phyloP scores from a whole-genome alignment of 768 basidiomycete species.

The Lactarius tabidus region DNA sequence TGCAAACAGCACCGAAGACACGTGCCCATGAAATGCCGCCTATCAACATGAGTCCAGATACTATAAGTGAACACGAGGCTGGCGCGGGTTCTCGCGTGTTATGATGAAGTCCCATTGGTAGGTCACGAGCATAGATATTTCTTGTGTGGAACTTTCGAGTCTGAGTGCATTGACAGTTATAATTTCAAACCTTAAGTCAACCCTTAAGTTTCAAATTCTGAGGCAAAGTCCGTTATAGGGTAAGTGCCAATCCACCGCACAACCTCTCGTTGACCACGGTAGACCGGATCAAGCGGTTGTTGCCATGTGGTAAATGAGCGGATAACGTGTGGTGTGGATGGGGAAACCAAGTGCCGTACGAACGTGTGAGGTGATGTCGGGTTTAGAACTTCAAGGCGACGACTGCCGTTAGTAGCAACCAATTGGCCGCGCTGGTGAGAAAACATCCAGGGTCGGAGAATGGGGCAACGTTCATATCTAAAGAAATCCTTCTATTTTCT shows the following conservation, averaged over 20 bases:
- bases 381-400: not conserved
- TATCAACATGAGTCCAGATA: not conserved
- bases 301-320: not conserved
- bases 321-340: not conserved
- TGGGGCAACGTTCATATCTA: not conserved
- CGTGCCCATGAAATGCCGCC: slow-evolving; percentile 9
- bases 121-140: not conserved
- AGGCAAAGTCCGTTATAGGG: not conserved
- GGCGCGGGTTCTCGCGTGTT: not conserved
- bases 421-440: not conserved
- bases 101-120: not conserved
- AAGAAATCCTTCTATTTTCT: not conserved
- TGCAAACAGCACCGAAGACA: slow-evolving; percentile 7
- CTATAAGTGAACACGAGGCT: slow-evolving; percentile 2
- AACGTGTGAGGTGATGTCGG: not conserved
- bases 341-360: not conserved
- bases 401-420: not conserved
- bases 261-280: not conserved
- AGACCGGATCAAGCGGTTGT: not conserved
- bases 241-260: not conserved
- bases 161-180: not conserved
- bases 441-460: not conserved
- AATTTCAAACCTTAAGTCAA: not conserved
- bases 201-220: not conserved
- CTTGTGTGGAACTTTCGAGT: not conserved